Evolutionary conservation across 1,284 basidiomycete genomes (phyloP).

Genomic region (Tilletia caries): DNA sequence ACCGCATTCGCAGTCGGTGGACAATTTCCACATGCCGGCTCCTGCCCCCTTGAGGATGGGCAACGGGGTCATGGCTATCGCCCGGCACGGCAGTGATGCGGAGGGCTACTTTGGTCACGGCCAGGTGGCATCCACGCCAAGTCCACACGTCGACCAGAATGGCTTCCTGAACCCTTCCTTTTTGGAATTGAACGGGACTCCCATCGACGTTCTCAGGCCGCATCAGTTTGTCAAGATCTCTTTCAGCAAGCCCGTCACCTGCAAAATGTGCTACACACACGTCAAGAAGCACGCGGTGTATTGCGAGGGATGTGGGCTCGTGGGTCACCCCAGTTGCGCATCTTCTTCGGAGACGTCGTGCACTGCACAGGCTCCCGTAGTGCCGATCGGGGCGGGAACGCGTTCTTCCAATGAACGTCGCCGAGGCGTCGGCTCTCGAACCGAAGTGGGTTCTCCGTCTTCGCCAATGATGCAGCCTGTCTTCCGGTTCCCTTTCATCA

Average conservation of each 20-base stretch:
- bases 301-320: slow-evolving; percentile 82
- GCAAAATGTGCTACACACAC: slow-evolving; percentile 73
- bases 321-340: slow-evolving; percentile 77
- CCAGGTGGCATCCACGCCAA: slow-evolving; percentile 16
- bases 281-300: slow-evolving; percentile 83
- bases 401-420: slow-evolving; percentile 1
- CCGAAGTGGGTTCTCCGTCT: not conserved
- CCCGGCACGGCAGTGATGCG: not conserved
- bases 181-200: slow-evolving; percentile 27
- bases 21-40: not conserved
- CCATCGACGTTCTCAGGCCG: not conserved
- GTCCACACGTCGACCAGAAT: slow-evolving; percentile 10
- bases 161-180: slow-evolving; percentile 29
- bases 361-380: slow-evolving; percentile 19
- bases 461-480: slow-evolving; percentile 15
- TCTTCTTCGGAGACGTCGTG: slow-evolving; percentile 21
- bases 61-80: not conserved
- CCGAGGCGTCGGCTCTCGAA: not conserved
- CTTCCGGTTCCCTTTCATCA: slow-evolving; percentile 39
- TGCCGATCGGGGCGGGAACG: slow-evolving; percentile 19
- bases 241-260: slow-evolving; percentile 84
- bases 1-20: slow-evolving; percentile 6
- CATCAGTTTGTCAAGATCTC: slow-evolving; percentile 87
- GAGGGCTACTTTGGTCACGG: slow-evolving; percentile 8
- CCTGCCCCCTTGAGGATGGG: not conserved